Conservation (phyloP, 345 rosid genomes). For the Psidium friedrichsthalianum region DNA sequence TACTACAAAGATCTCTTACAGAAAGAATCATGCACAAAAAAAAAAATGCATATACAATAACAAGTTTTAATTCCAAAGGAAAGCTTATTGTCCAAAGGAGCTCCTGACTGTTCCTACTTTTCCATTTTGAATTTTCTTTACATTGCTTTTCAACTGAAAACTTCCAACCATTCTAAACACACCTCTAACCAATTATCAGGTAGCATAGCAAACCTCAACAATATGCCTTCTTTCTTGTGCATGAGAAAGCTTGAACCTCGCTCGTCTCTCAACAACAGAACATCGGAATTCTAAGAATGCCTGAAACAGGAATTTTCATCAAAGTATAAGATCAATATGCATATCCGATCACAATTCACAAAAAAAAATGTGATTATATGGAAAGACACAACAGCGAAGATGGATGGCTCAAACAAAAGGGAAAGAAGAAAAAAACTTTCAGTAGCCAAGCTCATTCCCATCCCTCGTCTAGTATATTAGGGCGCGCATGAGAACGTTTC, state of each 20-base stretch:
- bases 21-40: neutral
- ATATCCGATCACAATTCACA: neutral
- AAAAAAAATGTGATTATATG: neutral
- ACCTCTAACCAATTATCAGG: neutral
- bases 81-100: neutral
- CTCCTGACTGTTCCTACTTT: neutral
- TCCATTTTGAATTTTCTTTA: neutral
- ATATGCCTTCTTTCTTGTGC: slow-evolving; percentile 78
- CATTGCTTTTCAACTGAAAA: neutral
- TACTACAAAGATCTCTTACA: neutral
- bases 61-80: neutral
- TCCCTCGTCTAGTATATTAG: neutral
- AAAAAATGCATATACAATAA: neutral
- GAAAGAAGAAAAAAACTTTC: neutral
- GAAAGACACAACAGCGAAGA: neutral
- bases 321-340: neutral
- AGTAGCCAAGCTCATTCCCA: neutral
- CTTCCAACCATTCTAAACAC: neutral
- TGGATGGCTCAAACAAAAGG: neutral
- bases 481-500: too few species aligned
- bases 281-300: slow-evolving; percentile 91
- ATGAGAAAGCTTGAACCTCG: slow-evolving; percentile 71
- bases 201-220: slow-evolving; percentile 52
- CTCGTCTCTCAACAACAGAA: slow-evolving; percentile 86
- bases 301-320: slow-evolving; percentile 14